Conservation (phyloP, 2,329 filamentous ascomycete species). For the Penicillium sp. region DNA sequence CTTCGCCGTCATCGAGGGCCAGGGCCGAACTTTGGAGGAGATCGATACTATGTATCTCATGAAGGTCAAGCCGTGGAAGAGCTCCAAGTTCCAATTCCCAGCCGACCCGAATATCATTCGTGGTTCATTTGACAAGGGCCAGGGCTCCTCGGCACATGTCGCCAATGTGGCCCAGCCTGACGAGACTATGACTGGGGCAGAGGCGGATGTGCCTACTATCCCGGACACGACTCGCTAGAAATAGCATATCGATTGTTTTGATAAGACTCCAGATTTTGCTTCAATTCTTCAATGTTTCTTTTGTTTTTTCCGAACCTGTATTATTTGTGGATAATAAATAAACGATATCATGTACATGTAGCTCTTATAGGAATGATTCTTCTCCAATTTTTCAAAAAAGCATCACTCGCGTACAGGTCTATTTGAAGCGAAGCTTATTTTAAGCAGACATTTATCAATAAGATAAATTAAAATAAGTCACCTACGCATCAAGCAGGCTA, state of each 20-base stretch:
- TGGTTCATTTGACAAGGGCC: constrained; percentile 20
- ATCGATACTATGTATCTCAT: constrained; percentile 73
- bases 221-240: constrained; percentile 2
- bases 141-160: constrained; percentile 15
- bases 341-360: no score
- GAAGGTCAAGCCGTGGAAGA: constrained; percentile 58
- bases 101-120: constrained; percentile 18
- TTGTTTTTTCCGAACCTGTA: background rate
- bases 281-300: background rate
- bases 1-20: constrained; percentile 70
- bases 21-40: constrained; percentile 68
- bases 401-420: no score
- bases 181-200: constrained; percentile 2
- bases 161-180: constrained; percentile 6
- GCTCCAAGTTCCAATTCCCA: constrained; percentile 46
- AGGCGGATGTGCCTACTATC: constrained; percentile 10
- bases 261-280: background rate
- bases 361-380: no score
- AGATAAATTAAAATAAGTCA: no score
- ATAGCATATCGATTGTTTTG: background rate
- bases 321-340: no score
- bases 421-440: no score
- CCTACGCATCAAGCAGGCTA: background rate
- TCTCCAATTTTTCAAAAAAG: no score
- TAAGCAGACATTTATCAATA: no score